Evolutionary conservation across 1,139 yeast genomes (phyloP), one percentile per base, ranked within the genome.

Genomic region (Saccharomycopsis phalli): DNA sequence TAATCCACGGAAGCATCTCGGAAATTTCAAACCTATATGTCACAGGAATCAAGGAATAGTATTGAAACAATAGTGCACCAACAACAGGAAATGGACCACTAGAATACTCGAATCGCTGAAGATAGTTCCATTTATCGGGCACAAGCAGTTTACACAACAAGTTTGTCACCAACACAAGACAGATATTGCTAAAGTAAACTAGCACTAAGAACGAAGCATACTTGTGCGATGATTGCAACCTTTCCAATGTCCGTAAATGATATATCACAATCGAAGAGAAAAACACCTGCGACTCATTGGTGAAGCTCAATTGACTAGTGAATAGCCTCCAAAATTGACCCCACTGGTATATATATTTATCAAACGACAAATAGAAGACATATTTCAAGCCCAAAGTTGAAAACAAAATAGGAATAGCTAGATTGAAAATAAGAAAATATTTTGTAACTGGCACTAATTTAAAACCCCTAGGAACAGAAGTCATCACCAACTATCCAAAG

Each of bases 211-310:
- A 36, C 16, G 44, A 39, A 3, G 34, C 29, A 31, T n/a, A 44
- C 7, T 26, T 23, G 18, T 42, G 37, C 7, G 41, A 31, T 7
- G 44, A 38, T 16, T 38, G 22, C 14, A 18, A 23, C 13, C 46
- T 23, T 26, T 44, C 47, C n/a, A 44, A 7, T 11, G 32, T 27
- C n/a, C 41, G 23, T 4, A 42, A 34, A 11, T 32, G 11, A 31
- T 38, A 44, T 2, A 44, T 22, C 4, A 42, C 30, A n/a, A 44
- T 36, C 8, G 38, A 26, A 18, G 46, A 31, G 18, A 44, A 36
- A 19, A 44, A 31, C 19, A 44, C 45, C 33, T 44, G 47, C n/a
- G 45, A 42, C 29, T 44, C 47, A 28, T 34, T 44, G 14, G 29
- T 16, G 21, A 44, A 44, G 8, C 25, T 11, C 4, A 44, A 18